A percentile compares a stretch with the other conserved stretches of the same genome.
phyloP scores from a whole-genome alignment of 768 basidiomycete genomes.

The Amanita rimosa region DNA sequence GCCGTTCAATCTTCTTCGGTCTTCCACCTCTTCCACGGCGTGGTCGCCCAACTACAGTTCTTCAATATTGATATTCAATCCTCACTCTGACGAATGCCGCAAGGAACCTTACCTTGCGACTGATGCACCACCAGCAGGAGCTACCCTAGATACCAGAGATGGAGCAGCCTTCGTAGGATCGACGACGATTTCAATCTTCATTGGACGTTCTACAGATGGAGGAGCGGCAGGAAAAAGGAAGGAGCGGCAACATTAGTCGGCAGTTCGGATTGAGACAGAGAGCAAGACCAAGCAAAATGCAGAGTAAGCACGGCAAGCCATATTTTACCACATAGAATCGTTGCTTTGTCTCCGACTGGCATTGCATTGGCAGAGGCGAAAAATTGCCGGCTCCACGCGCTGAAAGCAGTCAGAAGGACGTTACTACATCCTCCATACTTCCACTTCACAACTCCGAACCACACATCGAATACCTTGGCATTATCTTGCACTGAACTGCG shows the following conservation, averaged over 20 bases:
- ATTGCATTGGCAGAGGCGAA: background rate
- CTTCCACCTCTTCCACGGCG: constrained; percentile 27
- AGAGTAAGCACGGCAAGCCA: constrained; percentile 29
- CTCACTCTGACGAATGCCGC: constrained; percentile 11
- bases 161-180: constrained; percentile 56
- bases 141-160: constrained; percentile 76
- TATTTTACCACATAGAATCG: constrained; percentile 26
- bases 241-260: constrained; percentile 31
- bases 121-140: constrained; percentile 44
- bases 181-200: constrained; percentile 97
- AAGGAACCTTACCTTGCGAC: constrained; percentile 21
- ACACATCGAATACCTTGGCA: constrained; percentile 3
- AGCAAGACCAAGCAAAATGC: constrained; percentile 26
- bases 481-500: background rate
- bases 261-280: constrained; percentile 25
- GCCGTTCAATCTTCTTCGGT: constrained; percentile 45
- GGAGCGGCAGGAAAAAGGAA: constrained; percentile 28
- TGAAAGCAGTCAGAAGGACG: constrained; percentile 20
- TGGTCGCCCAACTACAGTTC: constrained; percentile 21
- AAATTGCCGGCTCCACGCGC: constrained; percentile 8
- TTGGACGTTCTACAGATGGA: constrained; percentile 71
- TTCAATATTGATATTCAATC: constrained; percentile 14
- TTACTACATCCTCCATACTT: constrained; percentile 12
- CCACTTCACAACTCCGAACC: constrained; percentile 8
- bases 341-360: constrained; percentile 28